Percentiles rank a stretch among this genome's conserved stretches.
These are phyloP conservation scores for Stygiomarasmius scandens DNA, from an alignment of 1,284 basidiomycete genomes.

Conservation along the genomic window DNA sequence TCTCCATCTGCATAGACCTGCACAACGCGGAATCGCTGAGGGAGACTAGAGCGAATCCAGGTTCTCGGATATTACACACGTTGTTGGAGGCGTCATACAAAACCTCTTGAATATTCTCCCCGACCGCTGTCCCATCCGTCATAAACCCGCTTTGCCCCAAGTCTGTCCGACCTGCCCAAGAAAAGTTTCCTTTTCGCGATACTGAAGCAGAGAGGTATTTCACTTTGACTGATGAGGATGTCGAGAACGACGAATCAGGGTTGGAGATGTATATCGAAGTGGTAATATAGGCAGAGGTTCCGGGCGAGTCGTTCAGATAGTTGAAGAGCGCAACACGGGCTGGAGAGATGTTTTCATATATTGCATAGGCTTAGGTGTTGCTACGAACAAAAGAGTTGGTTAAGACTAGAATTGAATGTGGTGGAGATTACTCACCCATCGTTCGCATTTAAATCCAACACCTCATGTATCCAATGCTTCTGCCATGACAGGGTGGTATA, in stretches of 20 bases:
- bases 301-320: constrained; percentile 57
- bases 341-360: constrained; percentile 66
- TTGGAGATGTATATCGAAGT: constrained; percentile 47
- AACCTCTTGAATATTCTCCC: constrained; percentile 55
- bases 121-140: constrained; percentile 65
- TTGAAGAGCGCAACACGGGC: constrained; percentile 70
- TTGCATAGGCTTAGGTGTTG: constrained; percentile 63
- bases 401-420: too few species aligned
- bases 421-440: constrained; percentile 22
- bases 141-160: constrained; percentile 59
- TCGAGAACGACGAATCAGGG: constrained; percentile 17
- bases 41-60: constrained; percentile 75
- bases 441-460: constrained; percentile 63
- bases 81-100: constrained; percentile 48
- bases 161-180: constrained; percentile 78
- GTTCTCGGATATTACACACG: constrained; percentile 61
- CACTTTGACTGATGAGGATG: constrained; percentile 50
- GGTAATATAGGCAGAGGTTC: constrained; percentile 51
- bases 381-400: neutral
- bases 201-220: constrained; percentile 63
- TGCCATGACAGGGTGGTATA: constrained; percentile 71
- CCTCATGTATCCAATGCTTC: constrained; percentile 70
- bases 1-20: constrained; percentile 23
- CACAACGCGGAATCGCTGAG: constrained; percentile 37
- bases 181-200: constrained; percentile 68